These are phyloP conservation scores for Infundibulicybe gibba DNA, from an alignment of 768 basidiomycete species.

Conservation along the genomic window DNA sequence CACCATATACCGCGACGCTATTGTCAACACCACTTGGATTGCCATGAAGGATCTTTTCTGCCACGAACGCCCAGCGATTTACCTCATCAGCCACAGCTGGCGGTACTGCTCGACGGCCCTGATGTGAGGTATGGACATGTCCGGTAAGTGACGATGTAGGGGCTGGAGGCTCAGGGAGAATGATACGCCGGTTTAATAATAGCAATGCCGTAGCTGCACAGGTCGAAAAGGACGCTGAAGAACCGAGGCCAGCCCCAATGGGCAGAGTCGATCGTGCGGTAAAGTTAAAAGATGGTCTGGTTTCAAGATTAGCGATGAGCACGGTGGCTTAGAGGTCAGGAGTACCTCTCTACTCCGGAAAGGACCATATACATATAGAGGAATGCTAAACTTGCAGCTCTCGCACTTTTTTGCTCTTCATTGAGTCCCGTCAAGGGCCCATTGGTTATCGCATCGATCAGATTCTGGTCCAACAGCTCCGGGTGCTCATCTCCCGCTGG, in stretches of 20 bases:
- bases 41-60: constrained; percentile 95
- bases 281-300: constrained; percentile 76
- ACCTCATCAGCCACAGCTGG: constrained; percentile 68
- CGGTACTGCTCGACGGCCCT: constrained; percentile 64
- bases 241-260: constrained; percentile 93
- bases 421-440: constrained; percentile 33
- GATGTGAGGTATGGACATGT: constrained; percentile 61
- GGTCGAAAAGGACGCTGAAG: constrained; percentile 92
- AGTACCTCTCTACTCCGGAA: constrained; percentile 55
- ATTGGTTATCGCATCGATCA: constrained; percentile 68
- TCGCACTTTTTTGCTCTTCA: constrained; percentile 33
- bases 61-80: constrained; percentile 91
- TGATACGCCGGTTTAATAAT: constrained; percentile 69
- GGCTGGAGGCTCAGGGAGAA: constrained; percentile 45
- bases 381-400: constrained; percentile 62
- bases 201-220: constrained; percentile 82
- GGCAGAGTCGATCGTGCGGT: constrained; percentile 86
- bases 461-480: constrained; percentile 65
- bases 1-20: constrained; percentile 88
- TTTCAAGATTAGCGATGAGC: constrained; percentile 10
- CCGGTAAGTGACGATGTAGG: constrained; percentile 40
- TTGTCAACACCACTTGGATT: constrained; percentile 98
- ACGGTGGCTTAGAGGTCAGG: constrained; percentile 10
- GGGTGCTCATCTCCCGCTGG: constrained; percentile 50
- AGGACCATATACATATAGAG: constrained; percentile 92